phyloP scores from a whole-genome alignment of 371 early-diverging fungal genomes.

The Actinomortierella wolfii region DNA sequence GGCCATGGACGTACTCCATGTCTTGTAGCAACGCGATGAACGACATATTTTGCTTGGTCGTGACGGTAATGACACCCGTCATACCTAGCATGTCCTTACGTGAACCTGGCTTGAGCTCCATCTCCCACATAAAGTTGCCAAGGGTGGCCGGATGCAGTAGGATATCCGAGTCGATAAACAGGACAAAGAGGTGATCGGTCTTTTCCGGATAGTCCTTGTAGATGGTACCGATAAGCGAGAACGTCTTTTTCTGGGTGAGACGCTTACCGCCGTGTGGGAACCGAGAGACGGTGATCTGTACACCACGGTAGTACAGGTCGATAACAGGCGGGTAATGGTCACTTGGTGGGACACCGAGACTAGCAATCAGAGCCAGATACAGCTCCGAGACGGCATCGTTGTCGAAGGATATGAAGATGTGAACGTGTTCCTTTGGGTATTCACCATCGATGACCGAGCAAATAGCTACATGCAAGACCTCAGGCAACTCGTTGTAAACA shows the following conservation, averaged over 20 bases:
- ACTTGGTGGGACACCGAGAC: slow-evolving; percentile 13
- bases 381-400: slow-evolving; percentile 19
- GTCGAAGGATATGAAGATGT: slow-evolving; percentile 27
- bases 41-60: slow-evolving; percentile 32
- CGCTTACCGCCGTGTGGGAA: slow-evolving; percentile 52
- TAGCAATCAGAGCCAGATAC: slow-evolving; percentile 19
- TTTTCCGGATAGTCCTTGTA: slow-evolving; percentile 29
- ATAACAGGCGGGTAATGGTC: slow-evolving; percentile 24
- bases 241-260: slow-evolving; percentile 41
- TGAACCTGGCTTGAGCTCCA: slow-evolving; percentile 25
- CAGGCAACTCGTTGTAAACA: slow-evolving; percentile 25
- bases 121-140: slow-evolving; percentile 34
- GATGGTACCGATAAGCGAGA: slow-evolving; percentile 11
- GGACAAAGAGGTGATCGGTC: slow-evolving; percentile 34
- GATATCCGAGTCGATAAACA: slow-evolving; percentile 54
- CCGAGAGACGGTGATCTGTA: slow-evolving; percentile 36
- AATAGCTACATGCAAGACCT: slow-evolving; percentile 19
- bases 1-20: slow-evolving; percentile 47
- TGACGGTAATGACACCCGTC: slow-evolving; percentile 38
- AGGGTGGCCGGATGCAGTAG: slow-evolving; percentile 35
- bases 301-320: slow-evolving; percentile 25
- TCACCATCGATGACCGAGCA: slow-evolving; percentile 27
- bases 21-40: slow-evolving; percentile 44
- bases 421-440: slow-evolving; percentile 24
- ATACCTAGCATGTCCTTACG: slow-evolving; percentile 22